Base-by-base conservation (phyloP, 352 stramenopile species). In the Phytophthora nicotianae region DNA sequence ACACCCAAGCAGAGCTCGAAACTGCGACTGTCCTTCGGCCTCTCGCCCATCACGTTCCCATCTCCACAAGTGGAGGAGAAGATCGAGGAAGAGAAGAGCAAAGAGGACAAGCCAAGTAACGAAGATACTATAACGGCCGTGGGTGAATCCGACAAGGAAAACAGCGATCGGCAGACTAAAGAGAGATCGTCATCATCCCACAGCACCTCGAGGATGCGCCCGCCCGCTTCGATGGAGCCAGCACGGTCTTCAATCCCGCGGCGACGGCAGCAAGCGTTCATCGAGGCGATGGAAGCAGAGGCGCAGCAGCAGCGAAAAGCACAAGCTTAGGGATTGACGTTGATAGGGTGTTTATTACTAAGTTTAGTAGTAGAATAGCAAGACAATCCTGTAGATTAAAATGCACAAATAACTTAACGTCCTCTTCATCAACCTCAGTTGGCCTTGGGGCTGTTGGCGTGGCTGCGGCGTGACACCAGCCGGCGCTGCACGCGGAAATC, bases 401-500 rank as follows among this genome's bases (percentile, higher is more conserved):
- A 58, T 46, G 41, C 54, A 58, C 46, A 72, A n/a, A 77, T 77
- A 77, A 77, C 32, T 77, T 76, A 74, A 51, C 38, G 46, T 43
- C 33, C 20, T n/a, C 13, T 7, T 27, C 24, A 20, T 16, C 23
- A 52, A 11, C 49, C n/a, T 65, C 52, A 72, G 41, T 47, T 69
- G 21, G 58, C 51, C 60, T 68, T 72, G 16, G 65, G 65, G 50
- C 62, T 70, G 33, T 55, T 65, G 5, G 49, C 38, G 23, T 65
- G 26, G 48, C 49, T 69, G 51, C 61, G 65, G 16, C 71, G 78
- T 29, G 66, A 50, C 35, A 82, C 64, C 53, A 79, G 24, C 14
- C 75, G 78, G 19, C 75, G 76, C 53, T 79, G 72, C 6, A 81
- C 56, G 43, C 78, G 74, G 46, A 88, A 91, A 66, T 91, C 79